phyloP scores from a whole-genome alignment of 345 rosid genomes.

The Lumnitzera racemosa region DNA sequence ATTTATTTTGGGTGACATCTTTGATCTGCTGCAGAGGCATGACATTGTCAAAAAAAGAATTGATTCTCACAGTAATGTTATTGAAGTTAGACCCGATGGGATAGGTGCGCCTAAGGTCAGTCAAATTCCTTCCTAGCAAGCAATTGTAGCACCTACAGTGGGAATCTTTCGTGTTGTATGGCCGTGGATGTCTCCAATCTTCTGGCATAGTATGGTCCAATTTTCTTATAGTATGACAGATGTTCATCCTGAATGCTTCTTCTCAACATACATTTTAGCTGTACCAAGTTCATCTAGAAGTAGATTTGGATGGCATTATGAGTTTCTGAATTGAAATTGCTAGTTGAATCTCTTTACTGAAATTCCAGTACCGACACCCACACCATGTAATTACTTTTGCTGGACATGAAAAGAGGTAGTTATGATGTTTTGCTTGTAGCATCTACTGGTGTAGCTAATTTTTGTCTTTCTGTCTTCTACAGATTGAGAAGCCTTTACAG shows the following conservation, averaged over 20 bases:
- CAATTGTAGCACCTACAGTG: background rate
- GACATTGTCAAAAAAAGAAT: constrained; percentile 60
- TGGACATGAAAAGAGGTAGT: no score
- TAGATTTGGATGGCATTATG: no score
- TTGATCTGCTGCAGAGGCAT: constrained; percentile 37
- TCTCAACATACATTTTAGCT: no score
- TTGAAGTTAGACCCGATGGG: constrained; percentile 46
- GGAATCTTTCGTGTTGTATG: background rate
- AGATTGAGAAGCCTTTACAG: constrained; percentile 64
- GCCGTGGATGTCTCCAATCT: no score
- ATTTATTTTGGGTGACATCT: background rate
- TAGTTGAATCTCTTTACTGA: no score
- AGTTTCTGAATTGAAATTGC: no score
- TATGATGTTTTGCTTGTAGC: background rate
- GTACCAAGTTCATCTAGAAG: no score
- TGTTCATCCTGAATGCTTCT: no score
- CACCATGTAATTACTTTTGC: no score
- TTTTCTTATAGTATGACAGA: no score
- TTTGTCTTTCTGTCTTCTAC: constrained; percentile 1
- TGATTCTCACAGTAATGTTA: constrained; percentile 45
- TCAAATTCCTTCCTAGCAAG: background rate
- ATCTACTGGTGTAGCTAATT: background rate
- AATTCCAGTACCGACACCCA: no score
- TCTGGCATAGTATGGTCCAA: no score
- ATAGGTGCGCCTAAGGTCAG: constrained; percentile 61